Evolutionary conservation across 2,329 filamentous ascomycete genomes (phyloP), one percentile per base, ranked within the genome.

Genomic region (Colletotrichum sp.): DNA sequence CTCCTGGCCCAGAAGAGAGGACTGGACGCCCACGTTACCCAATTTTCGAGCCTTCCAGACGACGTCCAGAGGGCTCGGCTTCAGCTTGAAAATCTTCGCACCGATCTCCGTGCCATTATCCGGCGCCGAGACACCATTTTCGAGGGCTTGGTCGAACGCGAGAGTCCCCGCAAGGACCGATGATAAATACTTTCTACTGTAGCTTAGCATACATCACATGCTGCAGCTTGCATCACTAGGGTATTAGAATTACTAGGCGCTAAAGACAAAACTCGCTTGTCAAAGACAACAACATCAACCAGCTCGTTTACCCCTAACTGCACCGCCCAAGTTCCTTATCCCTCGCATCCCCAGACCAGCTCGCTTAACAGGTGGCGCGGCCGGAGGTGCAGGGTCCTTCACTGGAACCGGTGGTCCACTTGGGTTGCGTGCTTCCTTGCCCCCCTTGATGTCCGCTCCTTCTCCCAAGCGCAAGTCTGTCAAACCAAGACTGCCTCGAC

Each of bases 11-110:
- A 84, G 32, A 93, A 94, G 72, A 90, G 89, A 77, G 87, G 87
- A 11, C 84, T 96, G 59, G 92, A 95, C 74, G 83, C 84, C 2
- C 90, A 93, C 77, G 87, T 96, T 22, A 88, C 87, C 48, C 88
- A 88, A 27, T 98, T 95, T 79, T 90, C 93, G 69, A 92, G 93
- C 8, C 83, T 98, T 75, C 94, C 96, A 2, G 92, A 92, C 8
- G 93, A 98, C 80, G 85, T 90, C 11, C 90, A 93, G 64, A 88
- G 91, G 63, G 95, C 95, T 44, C 90, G 93, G 79, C 85, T 87
- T n/a, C 92, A 95, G 82, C 88, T 98, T 32, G 93, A 94, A 78
- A 86, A 88, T 34, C 84, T 96, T 59, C 90, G 94, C 75, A 85
- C 86, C 3, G 91, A 95, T 80, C 86, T 98, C 61, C 88, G 89